phyloP scores from a whole-genome alignment of 2,329 filamentous ascomycete genomes.

The Pseudogymnoascus sp. region DNA sequence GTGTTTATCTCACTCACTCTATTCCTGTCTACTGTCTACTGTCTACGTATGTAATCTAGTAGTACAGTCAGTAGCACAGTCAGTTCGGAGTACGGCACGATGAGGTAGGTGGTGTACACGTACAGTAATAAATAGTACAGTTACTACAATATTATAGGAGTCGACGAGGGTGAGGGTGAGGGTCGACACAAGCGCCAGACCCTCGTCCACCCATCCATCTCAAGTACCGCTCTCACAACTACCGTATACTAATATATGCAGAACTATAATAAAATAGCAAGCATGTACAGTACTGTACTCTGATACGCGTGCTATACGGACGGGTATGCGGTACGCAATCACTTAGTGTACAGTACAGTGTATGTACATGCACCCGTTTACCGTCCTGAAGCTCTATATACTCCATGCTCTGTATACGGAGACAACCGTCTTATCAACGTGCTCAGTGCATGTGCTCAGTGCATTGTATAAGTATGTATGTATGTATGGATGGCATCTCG shows the following conservation, averaged over 20 bases:
- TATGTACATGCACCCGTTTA: too few relatives aligned
- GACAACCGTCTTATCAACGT: too few relatives aligned
- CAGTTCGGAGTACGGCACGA: neutral
- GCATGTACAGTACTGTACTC: too few relatives aligned
- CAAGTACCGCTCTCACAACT: neutral
- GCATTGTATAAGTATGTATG: too few relatives aligned
- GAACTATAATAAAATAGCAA: too few relatives aligned
- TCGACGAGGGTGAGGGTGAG: neutral
- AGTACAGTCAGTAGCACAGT: neutral
- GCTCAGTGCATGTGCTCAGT: too few relatives aligned
- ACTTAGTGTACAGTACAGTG: too few relatives aligned
- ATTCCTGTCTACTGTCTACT: neutral
- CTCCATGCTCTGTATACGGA: too few relatives aligned
- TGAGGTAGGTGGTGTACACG: neutral
- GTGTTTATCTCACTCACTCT: neutral
- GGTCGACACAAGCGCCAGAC: neutral
- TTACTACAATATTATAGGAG: neutral
- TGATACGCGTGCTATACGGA: neutral
- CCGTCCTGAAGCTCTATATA: too few relatives aligned
- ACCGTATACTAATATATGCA: slow-evolving; percentile 5
- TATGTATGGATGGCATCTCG: too few relatives aligned
- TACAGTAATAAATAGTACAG: neutral
- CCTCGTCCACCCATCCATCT: neutral
- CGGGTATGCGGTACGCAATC: neutral
- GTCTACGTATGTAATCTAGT: too few relatives aligned